Evolutionary conservation across 1,284 basidiomycete genomes (phyloP).

Genomic region (Ganoderma sinense): DNA sequence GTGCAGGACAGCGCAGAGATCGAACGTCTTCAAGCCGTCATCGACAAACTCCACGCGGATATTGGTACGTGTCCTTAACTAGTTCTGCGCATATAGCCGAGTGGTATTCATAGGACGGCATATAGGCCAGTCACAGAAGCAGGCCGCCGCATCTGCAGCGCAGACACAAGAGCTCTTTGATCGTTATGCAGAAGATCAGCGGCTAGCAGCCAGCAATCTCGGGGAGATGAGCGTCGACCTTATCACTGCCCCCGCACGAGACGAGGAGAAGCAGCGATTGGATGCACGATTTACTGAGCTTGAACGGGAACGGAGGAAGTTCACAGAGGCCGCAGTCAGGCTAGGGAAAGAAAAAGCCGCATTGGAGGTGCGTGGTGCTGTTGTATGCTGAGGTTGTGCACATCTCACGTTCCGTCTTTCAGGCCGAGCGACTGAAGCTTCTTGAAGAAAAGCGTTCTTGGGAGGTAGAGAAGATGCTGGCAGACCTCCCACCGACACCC

Average conservation of each 20-base stretch:
- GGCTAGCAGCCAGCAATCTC: conserved; percentile 22
- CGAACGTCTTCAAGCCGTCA: conserved; percentile 33
- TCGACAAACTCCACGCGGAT: conserved; percentile 56
- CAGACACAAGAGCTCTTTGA: conserved; percentile 58
- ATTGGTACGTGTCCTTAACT: conserved; percentile 51
- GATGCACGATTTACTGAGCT: conserved; percentile 61
- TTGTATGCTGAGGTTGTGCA: not conserved
- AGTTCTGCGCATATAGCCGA: not conserved
- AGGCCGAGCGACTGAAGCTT: conserved; percentile 71
- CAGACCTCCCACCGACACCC: conserved; percentile 61
- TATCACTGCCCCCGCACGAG: conserved; percentile 57
- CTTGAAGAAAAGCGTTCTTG: conserved; percentile 72
- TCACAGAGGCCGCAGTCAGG: conserved; percentile 68
- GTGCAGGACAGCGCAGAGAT: conserved; percentile 27
- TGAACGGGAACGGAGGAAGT: conserved; percentile 71
- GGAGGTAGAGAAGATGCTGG: conserved; percentile 69
- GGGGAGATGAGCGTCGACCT: conserved; percentile 57
- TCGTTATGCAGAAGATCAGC: conserved; percentile 54
- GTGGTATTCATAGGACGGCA: not conserved
- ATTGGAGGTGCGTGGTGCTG: conserved; percentile 62
- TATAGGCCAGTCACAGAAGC: conserved; percentile 59
- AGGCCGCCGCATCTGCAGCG: conserved; percentile 41
- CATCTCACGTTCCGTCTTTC: conserved; percentile 2
- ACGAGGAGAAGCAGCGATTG: conserved; percentile 60
- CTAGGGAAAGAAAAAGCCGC: conserved; percentile 71